A percentile compares a stretch with the other conserved stretches of the same genome.
Conservation (phyloP, 345 rosid species). For the Pseudoturritis turrita region DNA sequence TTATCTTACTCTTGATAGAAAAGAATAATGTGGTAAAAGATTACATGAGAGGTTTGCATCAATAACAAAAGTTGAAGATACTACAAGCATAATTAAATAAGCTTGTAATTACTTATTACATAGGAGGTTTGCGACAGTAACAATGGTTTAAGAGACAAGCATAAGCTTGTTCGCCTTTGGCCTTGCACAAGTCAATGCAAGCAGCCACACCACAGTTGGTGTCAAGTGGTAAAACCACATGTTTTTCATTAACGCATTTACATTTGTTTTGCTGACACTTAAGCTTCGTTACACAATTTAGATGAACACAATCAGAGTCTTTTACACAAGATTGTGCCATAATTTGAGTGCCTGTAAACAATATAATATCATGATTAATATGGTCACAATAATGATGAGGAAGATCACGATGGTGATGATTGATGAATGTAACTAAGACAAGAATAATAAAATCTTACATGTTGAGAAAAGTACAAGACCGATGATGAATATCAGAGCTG, state of each 20-base stretch:
- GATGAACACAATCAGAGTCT: not conserved
- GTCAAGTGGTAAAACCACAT: not conserved
- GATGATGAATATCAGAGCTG: not conserved
- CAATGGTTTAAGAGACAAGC: not conserved
- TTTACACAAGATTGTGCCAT: not conserved
- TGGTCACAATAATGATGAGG: not conserved
- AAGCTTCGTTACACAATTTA: not conserved
- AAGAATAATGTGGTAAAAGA: too few relatives aligned
- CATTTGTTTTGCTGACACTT: not conserved
- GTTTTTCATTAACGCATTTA: not conserved
- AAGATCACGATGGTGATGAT: not conserved
- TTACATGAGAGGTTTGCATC: too few relatives aligned
- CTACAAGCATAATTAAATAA: too few relatives aligned
- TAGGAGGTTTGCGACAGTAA: constrained; percentile 8
- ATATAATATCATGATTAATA: not conserved
- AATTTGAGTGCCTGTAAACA: not conserved
- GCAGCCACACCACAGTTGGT: constrained; percentile 3
- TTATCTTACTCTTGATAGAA: too few relatives aligned
- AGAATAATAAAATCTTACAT: too few relatives aligned
- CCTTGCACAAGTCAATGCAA: constrained; percentile 1
- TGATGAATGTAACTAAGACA: too few relatives aligned
- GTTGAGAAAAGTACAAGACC: too few relatives aligned
- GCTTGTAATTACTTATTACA: not conserved
- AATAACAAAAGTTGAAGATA: too few relatives aligned
- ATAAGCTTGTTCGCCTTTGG: not conserved